Base-by-base conservation (phyloP, 23 red algal genomes). In the Gracilaria gracilis region DNA sequence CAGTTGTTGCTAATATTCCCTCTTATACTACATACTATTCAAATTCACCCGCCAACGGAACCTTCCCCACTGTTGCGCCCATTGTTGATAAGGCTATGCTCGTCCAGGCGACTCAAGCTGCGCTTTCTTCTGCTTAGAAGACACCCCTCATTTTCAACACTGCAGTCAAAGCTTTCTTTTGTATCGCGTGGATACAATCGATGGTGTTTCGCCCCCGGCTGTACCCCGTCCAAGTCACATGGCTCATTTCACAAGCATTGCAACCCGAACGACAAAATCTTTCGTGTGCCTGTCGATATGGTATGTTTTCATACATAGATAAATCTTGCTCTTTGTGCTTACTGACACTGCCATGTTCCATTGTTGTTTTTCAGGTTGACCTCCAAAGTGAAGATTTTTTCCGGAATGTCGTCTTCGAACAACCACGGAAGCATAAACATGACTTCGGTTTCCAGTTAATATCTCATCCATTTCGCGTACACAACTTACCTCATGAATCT, bases 371-470 rank as follows among this genome's bases (percentile, higher is more conserved):
- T 50, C 46, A 77, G 72, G 64, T 87, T 44, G 84, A 87, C 37
- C 50, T 87, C 17, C 84, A 87, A 40, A 87, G 67, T 35, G 84
- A 74, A 40, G 84, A 74, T 35, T 87, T 87, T 46, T 87, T 74
- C 51, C 64, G 67, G 0, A 55, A 87, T 16, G 35, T 73, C 46
- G 25, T 87, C 25, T 87, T 87, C 32, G 42, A 69, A 85, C 44
- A 67, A 48, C 59, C 65, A 36, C 59, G 35, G 57, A 69, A 85
- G 31, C 28, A 85, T 14, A 51, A 77, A 4, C 27, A 77, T 77
- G 46, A 77, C 46, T 77, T 77, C 50, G 72, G 72, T n/a, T 51
- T 77, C 27, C 72, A 77, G 72, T 42, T 77, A 31, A 77, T 77
- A 25, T 77, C 39, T 77, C 72, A 77, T 77, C 72, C 72, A 46